Conservation (phyloP, 306 rosid genomes). For the Medicago truncatula region MtrunA17r5.0-ANR NC_053042.1:16085501-16086000, state of each 20-base stretch:
- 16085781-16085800: neutral
- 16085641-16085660: no score
- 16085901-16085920: slow-evolving; percentile 4
- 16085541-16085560: no score
- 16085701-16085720: neutral
- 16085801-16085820: slow-evolving; percentile 1
- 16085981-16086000: no score
- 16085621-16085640: no score
- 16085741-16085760: slow-evolving; percentile 89
- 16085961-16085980: no score
- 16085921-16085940: neutral
- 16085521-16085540: no score
- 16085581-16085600: no score
- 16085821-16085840: neutral
- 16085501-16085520: no score
- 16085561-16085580: no score
- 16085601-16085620: no score
- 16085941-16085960: neutral
- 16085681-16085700: no score
- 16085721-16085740: slow-evolving; percentile 53
- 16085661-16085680: no score
- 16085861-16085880: neutral
- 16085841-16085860: neutral
- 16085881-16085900: neutral
- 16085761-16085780: slow-evolving; percentile 48